A percentile compares a stretch with the other conserved stretches of the same genome.
These are phyloP conservation scores for Dioszegia hungarica DNA, from an alignment of 768 basidiomycete genomes.

Conservation along the genomic window DNA sequence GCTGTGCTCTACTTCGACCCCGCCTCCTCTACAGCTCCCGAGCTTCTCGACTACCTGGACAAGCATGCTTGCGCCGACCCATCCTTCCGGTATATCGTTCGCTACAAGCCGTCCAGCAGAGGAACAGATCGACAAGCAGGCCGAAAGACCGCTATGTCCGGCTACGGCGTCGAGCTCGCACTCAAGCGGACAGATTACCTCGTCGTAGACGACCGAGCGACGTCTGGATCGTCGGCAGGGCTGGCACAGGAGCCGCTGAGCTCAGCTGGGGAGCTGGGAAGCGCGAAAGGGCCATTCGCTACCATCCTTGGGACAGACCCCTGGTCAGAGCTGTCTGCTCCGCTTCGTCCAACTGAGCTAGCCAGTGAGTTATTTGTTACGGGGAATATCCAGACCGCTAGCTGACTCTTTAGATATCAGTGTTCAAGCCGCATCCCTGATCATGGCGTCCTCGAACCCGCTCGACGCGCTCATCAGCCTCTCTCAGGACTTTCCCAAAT, in stretches of 20 bases:
- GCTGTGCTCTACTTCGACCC: slow-evolving; percentile 62
- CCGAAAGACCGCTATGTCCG: slow-evolving; percentile 55
- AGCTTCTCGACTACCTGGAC: slow-evolving; percentile 63
- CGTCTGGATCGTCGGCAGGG: slow-evolving; percentile 1
- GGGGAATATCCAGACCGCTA: background rate
- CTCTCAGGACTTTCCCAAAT: slow-evolving; percentile 84
- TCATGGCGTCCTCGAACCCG: slow-evolving; percentile 59
- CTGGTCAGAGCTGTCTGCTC: slow-evolving; percentile 37
- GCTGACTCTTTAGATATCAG: slow-evolving; percentile 55
- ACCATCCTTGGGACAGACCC: slow-evolving; percentile 36
- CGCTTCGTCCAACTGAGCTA: slow-evolving; percentile 53
- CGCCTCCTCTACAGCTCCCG: slow-evolving; percentile 56
- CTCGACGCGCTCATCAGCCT: slow-evolving; percentile 62
- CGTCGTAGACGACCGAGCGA: slow-evolving; percentile 74
- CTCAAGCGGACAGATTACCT: slow-evolving; percentile 97
- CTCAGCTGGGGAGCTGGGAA: background rate
- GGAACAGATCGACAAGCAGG: slow-evolving; percentile 8
- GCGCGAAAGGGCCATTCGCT: slow-evolving; percentile 9
- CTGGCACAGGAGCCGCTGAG: background rate
- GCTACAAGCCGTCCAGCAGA: slow-evolving; percentile 57
- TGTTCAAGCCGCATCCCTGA: slow-evolving; percentile 67
- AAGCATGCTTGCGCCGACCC: slow-evolving; percentile 50
- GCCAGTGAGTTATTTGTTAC: slow-evolving; percentile 50
- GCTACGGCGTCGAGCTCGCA: slow-evolving; percentile 87
- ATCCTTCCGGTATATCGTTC: slow-evolving; percentile 65